These are phyloP conservation scores for Tetrahymena malaccensis DNA, from an alignment of 73 alveolate species.

Conservation along the genomic window DNA sequence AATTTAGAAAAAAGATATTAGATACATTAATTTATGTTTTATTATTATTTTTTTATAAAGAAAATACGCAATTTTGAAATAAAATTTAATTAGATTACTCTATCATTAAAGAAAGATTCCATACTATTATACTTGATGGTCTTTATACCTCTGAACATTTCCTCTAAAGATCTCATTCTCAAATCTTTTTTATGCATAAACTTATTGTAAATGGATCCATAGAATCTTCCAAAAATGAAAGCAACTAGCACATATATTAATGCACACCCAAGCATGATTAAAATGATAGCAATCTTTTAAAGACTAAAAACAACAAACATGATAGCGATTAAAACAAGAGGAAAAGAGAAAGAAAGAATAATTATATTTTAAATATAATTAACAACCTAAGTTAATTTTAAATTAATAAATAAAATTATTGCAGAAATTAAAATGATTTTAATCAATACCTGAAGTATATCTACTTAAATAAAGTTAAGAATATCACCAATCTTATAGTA, in stretches of 20 bases:
- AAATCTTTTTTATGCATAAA: slow-evolving; percentile 27
- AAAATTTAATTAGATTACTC: background rate
- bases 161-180: slow-evolving; percentile 24
- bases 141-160: background rate
- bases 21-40: background rate
- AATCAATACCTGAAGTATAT: background rate
- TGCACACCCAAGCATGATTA: background rate
- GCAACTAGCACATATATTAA: background rate
- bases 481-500: slow-evolving; percentile 14
- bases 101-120: background rate
- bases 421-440: background rate
- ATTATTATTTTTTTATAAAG: too few species aligned
- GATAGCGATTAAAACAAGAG: background rate
- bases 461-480: slow-evolving; percentile 11
- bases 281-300: background rate
- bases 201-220: background rate
- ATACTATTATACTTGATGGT: slow-evolving; percentile 7
- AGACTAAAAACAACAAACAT: background rate
- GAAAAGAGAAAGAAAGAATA: background rate
- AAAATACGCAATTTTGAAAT: too few species aligned
- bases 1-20: background rate
- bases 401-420: background rate
- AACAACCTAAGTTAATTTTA: background rate
- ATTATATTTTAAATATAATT: background rate
- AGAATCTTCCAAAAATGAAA: slow-evolving; percentile 1